phyloP scores from a whole-genome alignment of 2,329 filamentous ascomycete species.

The Conoideocrella luteorostrata region DNA sequence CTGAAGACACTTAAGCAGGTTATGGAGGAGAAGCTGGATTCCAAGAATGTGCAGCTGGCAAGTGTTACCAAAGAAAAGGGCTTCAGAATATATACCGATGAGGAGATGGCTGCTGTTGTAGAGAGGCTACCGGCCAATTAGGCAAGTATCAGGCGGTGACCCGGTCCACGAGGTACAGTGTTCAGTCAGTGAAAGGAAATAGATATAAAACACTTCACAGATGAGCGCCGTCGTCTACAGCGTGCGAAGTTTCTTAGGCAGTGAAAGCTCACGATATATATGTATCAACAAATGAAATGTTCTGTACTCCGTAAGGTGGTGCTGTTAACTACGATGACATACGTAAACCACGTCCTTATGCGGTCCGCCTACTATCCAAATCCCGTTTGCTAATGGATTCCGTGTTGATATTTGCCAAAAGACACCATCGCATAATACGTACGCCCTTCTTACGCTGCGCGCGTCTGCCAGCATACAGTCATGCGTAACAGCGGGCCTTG shows the following conservation, averaged over 20 bases:
- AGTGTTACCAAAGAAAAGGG: conserved; percentile 97
- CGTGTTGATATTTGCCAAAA: too few relatives aligned
- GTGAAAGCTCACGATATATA: conserved; percentile 16
- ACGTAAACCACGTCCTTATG: too few relatives aligned
- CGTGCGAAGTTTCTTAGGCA: not conserved
- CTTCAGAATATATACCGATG: conserved; percentile 97
- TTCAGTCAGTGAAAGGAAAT: conserved; percentile 13
- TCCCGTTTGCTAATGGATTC: too few relatives aligned
- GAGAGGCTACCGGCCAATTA: conserved; percentile 69
- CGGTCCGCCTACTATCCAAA: too few relatives aligned
- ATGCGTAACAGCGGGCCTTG: too few relatives aligned
- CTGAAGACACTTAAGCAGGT: conserved; percentile 99
- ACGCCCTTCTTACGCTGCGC: too few relatives aligned
- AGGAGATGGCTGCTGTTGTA: conserved; percentile 93
- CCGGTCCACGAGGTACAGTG: not conserved
- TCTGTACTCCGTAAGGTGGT: too few relatives aligned
- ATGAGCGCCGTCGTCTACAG: not conserved
- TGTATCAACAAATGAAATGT: too few relatives aligned
- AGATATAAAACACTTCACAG: conserved; percentile 1
- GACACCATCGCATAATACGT: too few relatives aligned
- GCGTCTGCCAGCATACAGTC: too few relatives aligned
- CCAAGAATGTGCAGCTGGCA: conserved; percentile 97
- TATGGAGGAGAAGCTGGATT: conserved; percentile 99
- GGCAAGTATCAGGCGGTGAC: too few relatives aligned
- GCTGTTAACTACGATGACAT: too few relatives aligned